phyloP scores from a whole-genome alignment of 2,329 filamentous ascomycete species.

The Lachnellula arida region DNA sequence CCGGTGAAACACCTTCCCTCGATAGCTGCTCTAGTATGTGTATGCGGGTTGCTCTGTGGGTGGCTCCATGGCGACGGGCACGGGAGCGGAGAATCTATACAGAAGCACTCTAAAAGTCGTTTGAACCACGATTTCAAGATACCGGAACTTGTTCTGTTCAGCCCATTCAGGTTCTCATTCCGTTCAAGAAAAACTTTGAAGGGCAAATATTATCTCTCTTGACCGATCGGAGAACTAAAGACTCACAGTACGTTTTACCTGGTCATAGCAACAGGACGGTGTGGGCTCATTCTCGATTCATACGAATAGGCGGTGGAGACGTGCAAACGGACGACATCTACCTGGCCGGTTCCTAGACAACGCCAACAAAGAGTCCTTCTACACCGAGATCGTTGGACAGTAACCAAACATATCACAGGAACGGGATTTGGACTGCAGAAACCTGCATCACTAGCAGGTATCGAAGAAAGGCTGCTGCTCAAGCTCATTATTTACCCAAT shows the following conservation, averaged over 20 bases:
- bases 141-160: conserved; percentile 14
- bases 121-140: conserved; percentile 22
- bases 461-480: conserved; percentile 22
- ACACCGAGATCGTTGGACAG: conserved; percentile 36
- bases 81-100: conserved; percentile 29
- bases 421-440: conserved; percentile 22
- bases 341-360: conserved; percentile 44
- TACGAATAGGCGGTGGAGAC: conserved; percentile 44
- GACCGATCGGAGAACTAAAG: conserved; percentile 7
- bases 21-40: conserved; percentile 24
- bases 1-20: conserved; percentile 29
- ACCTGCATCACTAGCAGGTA: conserved; percentile 21
- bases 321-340: conserved; percentile 41
- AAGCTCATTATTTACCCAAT: conserved; percentile 20
- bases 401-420: conserved; percentile 21
- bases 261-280: conserved; percentile 19
- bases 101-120: conserved; percentile 26
- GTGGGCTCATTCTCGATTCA: conserved; percentile 37
- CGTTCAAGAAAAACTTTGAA: conserved; percentile 11
- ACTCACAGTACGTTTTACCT: conserved; percentile 12
- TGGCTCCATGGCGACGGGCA: conserved; percentile 25
- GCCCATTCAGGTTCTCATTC: conserved; percentile 8
- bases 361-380: conserved; percentile 42
- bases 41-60: conserved; percentile 25
- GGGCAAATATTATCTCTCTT: conserved; percentile 13